Percentiles rank a stretch among this genome's conserved stretches.
Evolutionary conservation across 208 protist species (phyloP).

Genomic region (Porcisia hertigi): DNA sequence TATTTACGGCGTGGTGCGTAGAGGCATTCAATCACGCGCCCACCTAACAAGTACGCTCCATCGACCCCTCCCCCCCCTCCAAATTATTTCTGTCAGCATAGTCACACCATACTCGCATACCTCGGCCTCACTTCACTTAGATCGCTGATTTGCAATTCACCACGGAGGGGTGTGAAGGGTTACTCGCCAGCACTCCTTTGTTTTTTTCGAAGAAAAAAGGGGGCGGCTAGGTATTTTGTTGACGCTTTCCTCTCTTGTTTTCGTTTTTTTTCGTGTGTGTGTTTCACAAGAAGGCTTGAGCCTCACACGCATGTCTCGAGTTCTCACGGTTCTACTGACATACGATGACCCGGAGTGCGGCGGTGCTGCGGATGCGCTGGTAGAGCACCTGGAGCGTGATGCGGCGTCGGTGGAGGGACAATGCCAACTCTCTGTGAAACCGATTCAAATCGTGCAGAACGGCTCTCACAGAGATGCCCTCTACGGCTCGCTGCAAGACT

Average conservation of each 20-base stretch:
- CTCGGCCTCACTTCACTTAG: not conserved
- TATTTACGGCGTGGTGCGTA: not conserved
- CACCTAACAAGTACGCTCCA: not conserved
- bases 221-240: too few relatives aligned
- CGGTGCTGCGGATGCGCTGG: constrained; percentile 80
- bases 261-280: not conserved
- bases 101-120: not conserved
- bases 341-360: constrained; percentile 91
- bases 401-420: constrained; percentile 38
- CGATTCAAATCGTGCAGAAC: constrained; percentile 62
- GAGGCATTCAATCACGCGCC: not conserved
- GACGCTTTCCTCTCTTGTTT: not conserved
- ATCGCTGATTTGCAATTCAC: not conserved
- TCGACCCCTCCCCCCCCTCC: not conserved
- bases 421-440: constrained; percentile 67
- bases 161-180: not conserved
- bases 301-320: constrained; percentile 31
- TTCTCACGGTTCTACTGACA: constrained; percentile 73
- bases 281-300: not conserved
- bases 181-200: not conserved
- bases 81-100: not conserved
- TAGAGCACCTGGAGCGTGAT: constrained; percentile 79
- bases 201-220: not conserved
- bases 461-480: constrained; percentile 76
- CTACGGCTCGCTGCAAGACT: constrained; percentile 68